Conservation (phyloP, 768 basidiomycete genomes). For the Imleria badia region DNA sequence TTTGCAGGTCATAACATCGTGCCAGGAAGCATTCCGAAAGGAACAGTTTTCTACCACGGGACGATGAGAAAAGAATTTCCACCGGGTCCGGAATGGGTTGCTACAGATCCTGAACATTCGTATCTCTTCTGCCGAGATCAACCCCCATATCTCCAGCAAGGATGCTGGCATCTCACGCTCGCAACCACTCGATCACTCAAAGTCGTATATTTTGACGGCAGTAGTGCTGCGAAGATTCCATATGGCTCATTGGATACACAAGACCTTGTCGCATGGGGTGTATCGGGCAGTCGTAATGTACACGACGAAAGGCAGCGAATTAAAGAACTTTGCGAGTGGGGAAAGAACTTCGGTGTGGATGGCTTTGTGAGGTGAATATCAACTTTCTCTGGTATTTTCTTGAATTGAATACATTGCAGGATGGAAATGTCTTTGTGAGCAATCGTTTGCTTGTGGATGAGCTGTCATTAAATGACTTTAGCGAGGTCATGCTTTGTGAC, state of each 20-base stretch:
- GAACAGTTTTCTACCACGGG: conserved; percentile 39
- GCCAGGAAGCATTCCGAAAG: conserved; percentile 34
- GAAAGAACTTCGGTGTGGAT: conserved; percentile 39
- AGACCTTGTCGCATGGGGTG: conserved; percentile 47
- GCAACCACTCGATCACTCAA: conserved; percentile 35
- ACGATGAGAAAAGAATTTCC: conserved; percentile 22
- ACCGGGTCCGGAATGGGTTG: conserved; percentile 32
- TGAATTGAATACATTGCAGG: conserved; percentile 13
- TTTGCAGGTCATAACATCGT: conserved; percentile 25
- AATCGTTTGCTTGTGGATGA: background rate
- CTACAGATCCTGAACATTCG: conserved; percentile 37
- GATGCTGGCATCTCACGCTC: conserved; percentile 20
- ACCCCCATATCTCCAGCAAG: background rate
- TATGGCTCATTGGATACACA: conserved; percentile 46
- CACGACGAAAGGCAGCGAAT: conserved; percentile 38
- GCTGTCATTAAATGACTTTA: conserved; percentile 2
- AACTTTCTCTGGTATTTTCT: background rate
- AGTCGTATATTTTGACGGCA: conserved; percentile 54
- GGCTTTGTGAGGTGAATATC: conserved; percentile 43
- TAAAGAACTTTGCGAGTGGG: conserved; percentile 43
- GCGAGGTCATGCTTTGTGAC: conserved; percentile 39
- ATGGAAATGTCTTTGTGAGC: conserved; percentile 35
- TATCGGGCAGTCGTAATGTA: conserved; percentile 15
- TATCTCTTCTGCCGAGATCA: conserved; percentile 36
- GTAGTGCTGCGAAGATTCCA: conserved; percentile 44